A percentile compares a stretch with the other conserved stretches of the same genome.
Evolutionary conservation across 176 grass and related monocot genomes (phyloP).

Genomic region (Oryza coarctata): DNA sequence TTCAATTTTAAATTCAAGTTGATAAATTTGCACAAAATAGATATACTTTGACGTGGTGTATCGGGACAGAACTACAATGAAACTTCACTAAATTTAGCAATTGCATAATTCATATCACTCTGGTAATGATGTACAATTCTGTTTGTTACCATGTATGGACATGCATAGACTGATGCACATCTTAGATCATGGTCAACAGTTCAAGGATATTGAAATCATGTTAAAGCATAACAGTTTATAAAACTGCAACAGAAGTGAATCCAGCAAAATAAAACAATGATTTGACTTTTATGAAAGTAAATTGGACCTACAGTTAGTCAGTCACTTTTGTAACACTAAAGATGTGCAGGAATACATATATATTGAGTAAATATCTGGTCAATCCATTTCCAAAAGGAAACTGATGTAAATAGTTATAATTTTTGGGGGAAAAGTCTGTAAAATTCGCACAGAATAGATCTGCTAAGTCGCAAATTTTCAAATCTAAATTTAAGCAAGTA

Average conservation of each 20-base stretch:
- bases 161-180: not conserved
- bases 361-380: not conserved
- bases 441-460: too few species aligned
- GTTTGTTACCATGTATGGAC: not conserved
- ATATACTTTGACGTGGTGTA: not conserved
- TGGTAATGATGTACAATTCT: not conserved
- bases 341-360: not conserved
- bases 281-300: not conserved
- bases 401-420: too few species aligned
- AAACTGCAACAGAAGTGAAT: not conserved
- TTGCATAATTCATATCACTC: not conserved
- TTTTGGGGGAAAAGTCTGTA: too few species aligned
- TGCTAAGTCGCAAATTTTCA: too few species aligned
- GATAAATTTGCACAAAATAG: too few species aligned
- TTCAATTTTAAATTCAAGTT: too few species aligned
- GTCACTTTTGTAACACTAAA: not conserved
- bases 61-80: not conserved
- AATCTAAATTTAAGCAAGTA: too few species aligned
- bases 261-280: not conserved
- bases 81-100: not conserved
- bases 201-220: not conserved
- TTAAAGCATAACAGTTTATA: not conserved
- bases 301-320: not conserved
- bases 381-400: not conserved
- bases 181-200: not conserved